These are phyloP conservation scores for Gryganskiella cystojenkinii DNA, from an alignment of 192 early-diverging fungal species.

Conservation along the genomic window DNA sequence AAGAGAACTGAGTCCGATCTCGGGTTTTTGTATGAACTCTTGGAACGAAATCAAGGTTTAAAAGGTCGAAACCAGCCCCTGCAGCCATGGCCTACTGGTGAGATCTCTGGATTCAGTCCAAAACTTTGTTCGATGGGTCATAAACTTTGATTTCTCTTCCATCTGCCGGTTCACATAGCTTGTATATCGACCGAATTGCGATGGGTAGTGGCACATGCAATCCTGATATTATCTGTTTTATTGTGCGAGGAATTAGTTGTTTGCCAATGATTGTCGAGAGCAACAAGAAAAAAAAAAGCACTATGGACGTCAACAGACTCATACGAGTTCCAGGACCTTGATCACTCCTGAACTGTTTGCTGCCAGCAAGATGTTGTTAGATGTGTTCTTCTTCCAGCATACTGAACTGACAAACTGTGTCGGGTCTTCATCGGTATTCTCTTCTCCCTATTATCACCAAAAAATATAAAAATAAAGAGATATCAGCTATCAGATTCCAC, in stretches of 20 bases:
- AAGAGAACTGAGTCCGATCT: no score
- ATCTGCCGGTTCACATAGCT: no score
- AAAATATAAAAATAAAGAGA: slow-evolving; percentile 2
- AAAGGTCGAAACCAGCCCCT: background rate
- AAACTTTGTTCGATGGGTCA: background rate
- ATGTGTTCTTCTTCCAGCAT: slow-evolving; percentile 86
- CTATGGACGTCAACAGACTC: no score
- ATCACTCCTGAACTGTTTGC: slow-evolving; percentile 94
- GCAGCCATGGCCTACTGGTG: background rate
- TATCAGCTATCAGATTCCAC: slow-evolving; percentile 1
- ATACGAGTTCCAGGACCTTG: slow-evolving; percentile 82
- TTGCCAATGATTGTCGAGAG: no score
- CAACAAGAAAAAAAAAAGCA: no score
- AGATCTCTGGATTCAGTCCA: background rate
- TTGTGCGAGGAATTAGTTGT: no score
- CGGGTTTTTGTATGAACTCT: no score
- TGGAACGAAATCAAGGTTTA: background rate
- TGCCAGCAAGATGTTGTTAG: slow-evolving; percentile 74
- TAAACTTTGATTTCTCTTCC: background rate
- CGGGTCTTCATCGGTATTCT: slow-evolving; percentile 66
- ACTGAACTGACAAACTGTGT: slow-evolving; percentile 90
- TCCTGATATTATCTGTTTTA: no score
- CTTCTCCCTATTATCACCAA: slow-evolving; percentile 60
- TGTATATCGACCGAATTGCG: background rate
- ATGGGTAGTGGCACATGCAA: background rate